Evolutionary conservation across 164 flowering plant species (phyloP), one percentile per base, ranked within the genome.

Genomic region (Annona squamosa): DNA sequence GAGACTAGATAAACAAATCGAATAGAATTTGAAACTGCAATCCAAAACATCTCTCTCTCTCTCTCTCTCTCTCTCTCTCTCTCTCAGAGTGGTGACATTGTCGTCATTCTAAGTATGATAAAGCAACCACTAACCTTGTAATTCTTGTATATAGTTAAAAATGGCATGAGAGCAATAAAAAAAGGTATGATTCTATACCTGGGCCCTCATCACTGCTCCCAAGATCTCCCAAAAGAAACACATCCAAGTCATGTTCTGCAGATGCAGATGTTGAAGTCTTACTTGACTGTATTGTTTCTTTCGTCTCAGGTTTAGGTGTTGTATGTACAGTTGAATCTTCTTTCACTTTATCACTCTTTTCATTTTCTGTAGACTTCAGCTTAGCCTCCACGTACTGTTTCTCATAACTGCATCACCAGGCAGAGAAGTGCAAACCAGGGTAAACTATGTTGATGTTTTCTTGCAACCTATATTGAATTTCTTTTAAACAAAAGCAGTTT

Each of bases 161-260:
- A 3, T 7, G 37, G 10, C 45, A 70, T 18, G 45, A 37, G 19
- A 42, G 12, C n/a, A 37, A 37, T 13, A 5, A 4, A 59, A 17
- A 41, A 16, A 59, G 13, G n/a, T 19, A 26, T 5, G 66, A 18
- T 4, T 44, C 19, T 5, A 48, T 83, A 90, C 99, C 98, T 85
- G 84, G 85, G 17, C 87, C 94, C 56, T 86, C 99, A 72, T 95
- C 99, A 81, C 92, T 84, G 79, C 93, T 97, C 59, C 91, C 99
- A 74, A 86, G 87, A 82, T 90, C 99, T 57, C 99, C 99, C 75
- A 95, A 77, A 46, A 95, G 97, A 84, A 93, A 95, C 4, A 84
- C 83, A 82, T 95, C 99, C 89, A 95, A 85, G 80, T 95, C 99
- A 72, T 90, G 94, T 69, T 91, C 99, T 67, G 87, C 74, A 63